Base-by-base conservation (phyloP, 495 filamentous ascomycete species). In the Penicillium macrosclerotiorum region DNA sequence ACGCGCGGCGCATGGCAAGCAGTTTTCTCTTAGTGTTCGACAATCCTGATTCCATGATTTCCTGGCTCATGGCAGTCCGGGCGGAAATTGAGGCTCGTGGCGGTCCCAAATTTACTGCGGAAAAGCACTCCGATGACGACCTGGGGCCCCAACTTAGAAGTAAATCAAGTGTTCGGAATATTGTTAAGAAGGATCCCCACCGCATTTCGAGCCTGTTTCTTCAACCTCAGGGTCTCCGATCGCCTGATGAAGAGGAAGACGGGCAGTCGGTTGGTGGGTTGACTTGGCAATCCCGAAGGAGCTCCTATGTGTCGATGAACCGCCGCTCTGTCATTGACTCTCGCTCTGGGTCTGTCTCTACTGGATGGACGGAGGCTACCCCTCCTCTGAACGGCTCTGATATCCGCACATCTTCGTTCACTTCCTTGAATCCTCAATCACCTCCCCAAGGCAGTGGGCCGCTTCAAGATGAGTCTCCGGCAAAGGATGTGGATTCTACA, bases 1-100 rank as follows among this genome's bases (percentile, higher is more conserved):
- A 74, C 23, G 71, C 84, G 42, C 82, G 78, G 48, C 77, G 75
- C 16, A 72, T 86, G 13, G 76, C 83, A 1, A 79, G 80, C 30
- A 83, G 75, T 30, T 80, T 96, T 45, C 69, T 98, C 30, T 69
- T 98, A 46, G 83, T 98, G 1, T 83, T 95, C 39, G 79, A 87
- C 38, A 84, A 75, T 49, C 83, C 90, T 16, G 85, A 89, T 43
- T 83, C 88, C 5, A 90, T 97, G 89, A 89, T 91, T 47, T 68
- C 72, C 19, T 98, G 93, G 93, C 57, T 79, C 19, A 67, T 78
- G 3, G 75, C 76, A 0, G 67, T 90, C 19, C 72, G 86, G 42
- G 75, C 76, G 23, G 80, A 83, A 54, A 88, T 90, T 27, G 83
- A 88, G 60, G 71, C 70, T 5, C 68, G 85, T 5, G 86, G 85